Evolutionary conservation across 495 filamentous ascomycete species (phyloP).

Genomic region (Lichina pygmaea): DNA sequence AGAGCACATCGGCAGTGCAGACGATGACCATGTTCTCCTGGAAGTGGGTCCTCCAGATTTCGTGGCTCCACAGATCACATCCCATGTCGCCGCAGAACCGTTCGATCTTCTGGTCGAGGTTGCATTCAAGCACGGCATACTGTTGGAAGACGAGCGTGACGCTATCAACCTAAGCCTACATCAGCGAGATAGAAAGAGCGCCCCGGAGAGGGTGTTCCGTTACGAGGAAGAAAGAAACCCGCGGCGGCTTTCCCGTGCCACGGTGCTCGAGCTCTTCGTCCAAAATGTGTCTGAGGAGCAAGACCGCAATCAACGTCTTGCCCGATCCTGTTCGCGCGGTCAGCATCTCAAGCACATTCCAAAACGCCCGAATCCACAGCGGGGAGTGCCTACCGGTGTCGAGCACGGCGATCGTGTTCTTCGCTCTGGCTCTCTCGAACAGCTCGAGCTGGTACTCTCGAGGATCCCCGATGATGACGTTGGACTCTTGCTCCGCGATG

Average conservation of each 20-base stretch:
- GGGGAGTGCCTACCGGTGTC: conserved; percentile 39
- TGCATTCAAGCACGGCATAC: conserved; percentile 52
- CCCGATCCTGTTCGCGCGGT: conserved; percentile 41
- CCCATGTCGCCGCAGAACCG: conserved; percentile 53
- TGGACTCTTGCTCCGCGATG: conserved; percentile 17
- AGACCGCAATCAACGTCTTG: conserved; percentile 82
- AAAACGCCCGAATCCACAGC: too few relatives aligned
- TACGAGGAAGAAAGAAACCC: conserved; percentile 69
- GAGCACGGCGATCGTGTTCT: conserved; percentile 87
- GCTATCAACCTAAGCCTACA: conserved; percentile 35
- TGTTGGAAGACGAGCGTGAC: conserved; percentile 86
- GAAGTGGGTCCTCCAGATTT: conserved; percentile 42
- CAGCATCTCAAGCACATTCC: background rate
- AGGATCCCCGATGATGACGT: conserved; percentile 38
- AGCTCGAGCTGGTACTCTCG: conserved; percentile 84
- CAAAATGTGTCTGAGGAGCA: conserved; percentile 55
- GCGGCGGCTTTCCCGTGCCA: conserved; percentile 24
- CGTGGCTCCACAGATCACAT: conserved; percentile 33
- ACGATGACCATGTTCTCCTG: conserved; percentile 64
- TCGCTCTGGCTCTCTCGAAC: conserved; percentile 62
- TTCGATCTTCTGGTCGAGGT: conserved; percentile 59
- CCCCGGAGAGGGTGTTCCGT: background rate
- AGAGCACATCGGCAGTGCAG: conserved; percentile 73
- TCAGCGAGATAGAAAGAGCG: background rate
- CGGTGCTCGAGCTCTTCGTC: conserved; percentile 55